These are phyloP conservation scores for Rutstroemia sp. DNA, from an alignment of 2,329 filamentous ascomycete genomes.

Conservation along the genomic window DNA sequence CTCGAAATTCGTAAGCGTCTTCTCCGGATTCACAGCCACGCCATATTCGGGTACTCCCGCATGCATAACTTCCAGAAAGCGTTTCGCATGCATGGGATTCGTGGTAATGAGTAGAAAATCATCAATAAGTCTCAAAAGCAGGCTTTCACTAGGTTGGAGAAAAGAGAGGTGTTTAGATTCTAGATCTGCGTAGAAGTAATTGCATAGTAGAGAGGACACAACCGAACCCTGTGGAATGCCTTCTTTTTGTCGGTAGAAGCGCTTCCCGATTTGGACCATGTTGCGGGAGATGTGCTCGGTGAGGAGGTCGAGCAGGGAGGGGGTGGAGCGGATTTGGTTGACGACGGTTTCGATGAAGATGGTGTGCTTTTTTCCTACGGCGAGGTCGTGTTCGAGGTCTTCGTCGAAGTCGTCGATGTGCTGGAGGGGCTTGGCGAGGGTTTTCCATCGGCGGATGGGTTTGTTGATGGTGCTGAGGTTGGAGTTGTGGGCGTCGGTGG, in stretches of 20 bases:
- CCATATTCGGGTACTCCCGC: conserved; percentile 72
- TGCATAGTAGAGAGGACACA: conserved; percentile 80
- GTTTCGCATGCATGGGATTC: conserved; percentile 54
- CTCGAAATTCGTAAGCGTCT: conserved; percentile 82
- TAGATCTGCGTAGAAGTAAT: conserved; percentile 89
- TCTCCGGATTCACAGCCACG: conserved; percentile 65
- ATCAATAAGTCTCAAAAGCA: conserved; percentile 79
- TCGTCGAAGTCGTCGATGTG: conserved; percentile 27
- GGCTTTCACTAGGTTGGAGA: conserved; percentile 46
- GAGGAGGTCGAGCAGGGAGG: conserved; percentile 61
- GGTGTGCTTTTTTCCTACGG: conserved; percentile 45
- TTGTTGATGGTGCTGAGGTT: conserved; percentile 12
- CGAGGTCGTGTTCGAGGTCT: conserved; percentile 19
- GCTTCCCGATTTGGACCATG: conserved; percentile 80
- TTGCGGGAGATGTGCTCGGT: conserved; percentile 77
- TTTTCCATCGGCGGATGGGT: conserved; percentile 25
- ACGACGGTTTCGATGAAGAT: conserved; percentile 69
- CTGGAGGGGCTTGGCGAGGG: conserved; percentile 22
- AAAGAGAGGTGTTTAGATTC: conserved; percentile 66
- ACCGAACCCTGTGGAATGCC: conserved; percentile 94
- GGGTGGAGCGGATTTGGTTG: conserved; percentile 48
- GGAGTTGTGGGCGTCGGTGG: conserved; percentile 28
- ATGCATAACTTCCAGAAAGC: conserved; percentile 77
- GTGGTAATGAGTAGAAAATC: conserved; percentile 88
- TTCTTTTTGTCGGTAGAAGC: conserved; percentile 75